Percentiles rank a stretch among this genome's conserved stretches.
These are phyloP conservation scores for Metarhizium brunneum DNA, from an alignment of 2,329 filamentous ascomycete species.

Conservation along the genomic window DNA sequence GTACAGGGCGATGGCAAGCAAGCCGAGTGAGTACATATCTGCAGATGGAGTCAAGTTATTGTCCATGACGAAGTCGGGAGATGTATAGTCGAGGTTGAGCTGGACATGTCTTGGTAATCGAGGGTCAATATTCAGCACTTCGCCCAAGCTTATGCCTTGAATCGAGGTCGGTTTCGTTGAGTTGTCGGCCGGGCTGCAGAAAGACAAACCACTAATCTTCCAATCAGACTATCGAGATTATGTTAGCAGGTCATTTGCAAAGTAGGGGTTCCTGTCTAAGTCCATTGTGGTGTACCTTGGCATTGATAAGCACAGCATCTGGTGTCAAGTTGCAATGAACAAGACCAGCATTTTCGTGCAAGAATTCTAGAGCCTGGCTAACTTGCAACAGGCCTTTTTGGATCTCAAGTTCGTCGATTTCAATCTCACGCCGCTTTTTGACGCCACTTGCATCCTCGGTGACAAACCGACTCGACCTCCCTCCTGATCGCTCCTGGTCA, in stretches of 20 bases:
- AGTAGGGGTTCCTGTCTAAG: not conserved
- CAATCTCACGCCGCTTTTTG: constrained; percentile 66
- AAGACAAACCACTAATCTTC: constrained; percentile 94
- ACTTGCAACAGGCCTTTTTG: constrained; percentile 93
- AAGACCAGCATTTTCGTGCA: constrained; percentile 89
- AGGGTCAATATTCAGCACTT: constrained; percentile 77
- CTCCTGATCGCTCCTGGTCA: constrained; percentile 65
- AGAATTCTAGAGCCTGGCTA: constrained; percentile 86
- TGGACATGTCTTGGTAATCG: constrained; percentile 76
- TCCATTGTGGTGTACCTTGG: constrained; percentile 54
- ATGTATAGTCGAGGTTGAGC: constrained; percentile 85
- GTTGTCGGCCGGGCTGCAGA: constrained; percentile 71
- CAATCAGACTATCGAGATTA: constrained; percentile 64
- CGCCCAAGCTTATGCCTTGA: constrained; percentile 70
- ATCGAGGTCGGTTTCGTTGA: constrained; percentile 68
- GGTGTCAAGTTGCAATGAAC: constrained; percentile 93
- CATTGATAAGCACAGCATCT: constrained; percentile 86
- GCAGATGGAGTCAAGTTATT: constrained; percentile 74
- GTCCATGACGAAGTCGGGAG: constrained; percentile 90
- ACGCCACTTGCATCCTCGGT: constrained; percentile 70
- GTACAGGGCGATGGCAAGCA: constrained; percentile 83
- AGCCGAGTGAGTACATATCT: constrained; percentile 88
- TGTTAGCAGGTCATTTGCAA: not conserved
- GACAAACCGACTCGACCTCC: constrained; percentile 69
- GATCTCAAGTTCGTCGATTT: constrained; percentile 94